Conservation (phyloP, 1,284 basidiomycete species). For the Leccinum glutinopallens region DNA sequence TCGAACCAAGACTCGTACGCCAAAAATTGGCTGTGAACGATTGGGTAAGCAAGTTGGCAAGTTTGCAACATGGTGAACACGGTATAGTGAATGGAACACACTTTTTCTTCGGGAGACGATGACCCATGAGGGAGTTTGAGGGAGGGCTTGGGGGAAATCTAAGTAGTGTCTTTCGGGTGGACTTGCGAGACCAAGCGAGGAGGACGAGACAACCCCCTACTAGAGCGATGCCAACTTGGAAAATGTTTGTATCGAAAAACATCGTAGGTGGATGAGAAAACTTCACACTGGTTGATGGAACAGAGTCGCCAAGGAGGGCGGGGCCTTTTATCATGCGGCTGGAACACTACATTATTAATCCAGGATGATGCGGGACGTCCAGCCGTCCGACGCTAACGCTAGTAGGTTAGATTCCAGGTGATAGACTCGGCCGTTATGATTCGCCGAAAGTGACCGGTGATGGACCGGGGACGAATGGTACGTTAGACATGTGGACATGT, state of each 20-base stretch:
- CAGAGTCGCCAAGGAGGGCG: neutral
- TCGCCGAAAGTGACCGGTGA: slow-evolving; percentile 1
- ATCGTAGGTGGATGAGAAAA: neutral
- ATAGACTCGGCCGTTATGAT: neutral
- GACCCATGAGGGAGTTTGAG: slow-evolving; percentile 8
- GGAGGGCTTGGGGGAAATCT: slow-evolving; percentile 19
- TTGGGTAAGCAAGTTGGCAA: neutral
- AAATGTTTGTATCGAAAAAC: neutral
- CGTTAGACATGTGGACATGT: neutral
- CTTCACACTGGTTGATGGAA: neutral
- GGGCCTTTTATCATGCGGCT: neutral
- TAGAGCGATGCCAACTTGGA: neutral
- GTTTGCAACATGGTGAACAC: neutral
- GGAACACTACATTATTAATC: neutral
- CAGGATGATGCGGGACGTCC: neutral
- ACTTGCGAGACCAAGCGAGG: neutral
- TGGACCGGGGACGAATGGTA: neutral
- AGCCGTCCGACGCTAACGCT: neutral
- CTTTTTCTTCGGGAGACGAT: slow-evolving; percentile 13
- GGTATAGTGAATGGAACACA: neutral
- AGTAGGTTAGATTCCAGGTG: no score
- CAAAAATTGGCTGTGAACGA: slow-evolving; percentile 8
- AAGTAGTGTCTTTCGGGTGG: neutral
- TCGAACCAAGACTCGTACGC: slow-evolving; percentile 14
- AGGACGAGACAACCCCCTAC: neutral